Base-by-base conservation (phyloP, 768 basidiomycete species). In the Lactarius evosmus region DNA sequence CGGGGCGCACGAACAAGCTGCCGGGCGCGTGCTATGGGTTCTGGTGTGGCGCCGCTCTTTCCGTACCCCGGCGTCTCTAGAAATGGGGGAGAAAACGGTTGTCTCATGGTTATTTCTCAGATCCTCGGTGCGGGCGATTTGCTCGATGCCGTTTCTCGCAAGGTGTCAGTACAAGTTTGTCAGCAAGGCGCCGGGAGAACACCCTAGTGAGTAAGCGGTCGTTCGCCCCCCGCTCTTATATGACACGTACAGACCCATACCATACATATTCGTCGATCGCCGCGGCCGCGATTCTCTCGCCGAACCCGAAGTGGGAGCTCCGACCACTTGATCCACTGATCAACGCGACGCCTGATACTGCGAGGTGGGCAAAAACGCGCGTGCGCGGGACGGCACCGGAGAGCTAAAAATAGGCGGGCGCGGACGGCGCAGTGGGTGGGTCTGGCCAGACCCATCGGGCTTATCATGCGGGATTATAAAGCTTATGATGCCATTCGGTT, bases 11-110 rank as follows among this genome's bases (percentile, higher is more conserved):
- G 1, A 87, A 85, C 62, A 99, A 99, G 76, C 78, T 81, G 4
- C 83, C 89, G 6, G 96, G 98, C 67, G 91, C 94, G 3, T 99
- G 96, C 73, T 99, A 99, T 74, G 92, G 91, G 67, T 98, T 97
- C 74, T 99, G 96, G 96, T 89, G 89, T 69, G 88, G 91, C 3
- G 95, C 87, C 9, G 80, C 91, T 0, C 74, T 98, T 11, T 75
- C 82, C 71, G 95, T 95, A 66, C 61, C 54, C 25, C n/a, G 57
- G 83, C 72, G 41, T 32, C 12, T 36, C 32, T 41, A n/a, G n/a
- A n/a, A n/a, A n/a, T n/a, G n/a, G n/a, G n/a, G n/a, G n/a, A n/a
- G n/a, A n/a, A n/a, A n/a, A n/a, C n/a, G n/a, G n/a, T n/a, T n/a
- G n/a, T n/a, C n/a, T n/a, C n/a, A n/a, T n/a, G n/a, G n/a, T n/a